Percentiles rank a stretch among this genome's conserved stretches.
phyloP scores from a whole-genome alignment of 1,284 basidiomycete species.

The Austroboletus olivaceoglutinosus region DNA sequence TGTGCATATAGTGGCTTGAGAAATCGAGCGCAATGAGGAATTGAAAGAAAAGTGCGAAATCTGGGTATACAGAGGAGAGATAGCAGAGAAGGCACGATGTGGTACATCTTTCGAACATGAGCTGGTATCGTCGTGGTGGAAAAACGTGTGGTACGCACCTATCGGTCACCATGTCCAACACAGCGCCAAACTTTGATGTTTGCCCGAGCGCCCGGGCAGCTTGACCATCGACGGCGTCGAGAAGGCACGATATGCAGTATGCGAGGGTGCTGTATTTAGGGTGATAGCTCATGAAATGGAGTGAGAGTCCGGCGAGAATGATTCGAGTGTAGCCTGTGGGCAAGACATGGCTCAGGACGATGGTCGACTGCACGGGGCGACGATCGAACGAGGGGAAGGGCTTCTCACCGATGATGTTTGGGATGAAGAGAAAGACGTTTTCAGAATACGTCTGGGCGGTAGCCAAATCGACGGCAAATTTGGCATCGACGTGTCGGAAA shows the following conservation, averaged over 20 bases:
- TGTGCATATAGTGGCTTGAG: slow-evolving; percentile 99
- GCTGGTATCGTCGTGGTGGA: neutral
- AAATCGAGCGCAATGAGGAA: slow-evolving; percentile 97
- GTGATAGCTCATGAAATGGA: slow-evolving; percentile 94
- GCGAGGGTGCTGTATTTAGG: slow-evolving; percentile 90
- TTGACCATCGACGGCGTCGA: slow-evolving; percentile 95
- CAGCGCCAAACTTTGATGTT: slow-evolving; percentile 95
- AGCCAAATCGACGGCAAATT: slow-evolving; percentile 78
- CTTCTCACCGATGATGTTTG: slow-evolving; percentile 86
- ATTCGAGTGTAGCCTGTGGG: slow-evolving; percentile 84
- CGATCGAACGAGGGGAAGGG: neutral
- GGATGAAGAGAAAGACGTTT: slow-evolving; percentile 95
- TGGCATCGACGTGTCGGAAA: slow-evolving; percentile 73
- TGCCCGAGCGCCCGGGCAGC: slow-evolving; percentile 90
- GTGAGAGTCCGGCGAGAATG: slow-evolving; percentile 84
- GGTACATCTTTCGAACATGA: slow-evolving; percentile 69
- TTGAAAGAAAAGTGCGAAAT: slow-evolving; percentile 84
- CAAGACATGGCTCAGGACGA: slow-evolving; percentile 4
- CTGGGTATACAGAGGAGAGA: slow-evolving; percentile 86
- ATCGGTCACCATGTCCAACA: slow-evolving; percentile 99
- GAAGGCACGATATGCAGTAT: slow-evolving; percentile 89
- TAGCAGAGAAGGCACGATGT: slow-evolving; percentile 95
- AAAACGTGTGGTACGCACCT: slow-evolving; percentile 50
- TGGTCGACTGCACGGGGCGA: neutral
- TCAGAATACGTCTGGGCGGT: slow-evolving; percentile 81